Percentiles rank a stretch among this genome's conserved stretches.
Evolutionary conservation across 192 early-diverging fungal species (phyloP).

Genomic region (Podila epicladia): DNA sequence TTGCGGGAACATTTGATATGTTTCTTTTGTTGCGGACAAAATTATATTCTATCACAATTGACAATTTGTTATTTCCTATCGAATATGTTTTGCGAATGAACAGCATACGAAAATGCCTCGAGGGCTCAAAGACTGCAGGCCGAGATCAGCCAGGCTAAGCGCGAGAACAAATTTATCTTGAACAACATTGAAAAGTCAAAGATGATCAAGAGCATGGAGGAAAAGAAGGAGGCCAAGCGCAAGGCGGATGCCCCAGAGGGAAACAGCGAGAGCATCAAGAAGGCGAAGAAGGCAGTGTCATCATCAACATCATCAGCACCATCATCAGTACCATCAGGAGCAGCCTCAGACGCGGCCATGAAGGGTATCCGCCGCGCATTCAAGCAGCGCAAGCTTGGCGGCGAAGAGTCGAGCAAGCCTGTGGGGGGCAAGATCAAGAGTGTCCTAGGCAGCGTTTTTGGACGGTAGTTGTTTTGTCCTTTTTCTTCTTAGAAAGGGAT

Average conservation of each 20-base stretch:
- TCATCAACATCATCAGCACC: neutral
- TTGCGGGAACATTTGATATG: neutral
- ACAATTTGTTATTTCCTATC: neutral
- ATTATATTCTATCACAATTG: neutral
- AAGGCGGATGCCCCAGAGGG: slow-evolving; percentile 35
- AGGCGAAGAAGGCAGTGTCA: slow-evolving; percentile 6
- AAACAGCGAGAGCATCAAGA: slow-evolving; percentile 4
- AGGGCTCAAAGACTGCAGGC: slow-evolving; percentile 82
- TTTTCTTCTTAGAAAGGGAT: no score
- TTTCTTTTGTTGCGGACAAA: neutral
- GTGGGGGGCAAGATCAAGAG: slow-evolving; percentile 54
- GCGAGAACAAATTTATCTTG: slow-evolving; percentile 89
- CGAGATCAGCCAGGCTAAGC: slow-evolving; percentile 85
- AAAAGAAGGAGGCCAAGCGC: slow-evolving; percentile 67
- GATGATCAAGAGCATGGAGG: slow-evolving; percentile 85
- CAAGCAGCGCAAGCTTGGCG: slow-evolving; percentile 70
- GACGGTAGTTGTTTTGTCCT: slow-evolving; percentile 17
- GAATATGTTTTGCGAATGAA: neutral
- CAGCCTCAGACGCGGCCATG: slow-evolving; percentile 14
- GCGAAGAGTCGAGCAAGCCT: slow-evolving; percentile 19
- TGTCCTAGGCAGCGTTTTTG: slow-evolving; percentile 67
- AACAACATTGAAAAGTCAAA: slow-evolving; percentile 90
- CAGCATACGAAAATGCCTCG: slow-evolving; percentile 78
- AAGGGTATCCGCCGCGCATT: slow-evolving; percentile 62
- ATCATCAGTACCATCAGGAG: neutral